Conservation (phyloP, 768 basidiomycete genomes). For the Lactarius sanguifluus region DNA sequence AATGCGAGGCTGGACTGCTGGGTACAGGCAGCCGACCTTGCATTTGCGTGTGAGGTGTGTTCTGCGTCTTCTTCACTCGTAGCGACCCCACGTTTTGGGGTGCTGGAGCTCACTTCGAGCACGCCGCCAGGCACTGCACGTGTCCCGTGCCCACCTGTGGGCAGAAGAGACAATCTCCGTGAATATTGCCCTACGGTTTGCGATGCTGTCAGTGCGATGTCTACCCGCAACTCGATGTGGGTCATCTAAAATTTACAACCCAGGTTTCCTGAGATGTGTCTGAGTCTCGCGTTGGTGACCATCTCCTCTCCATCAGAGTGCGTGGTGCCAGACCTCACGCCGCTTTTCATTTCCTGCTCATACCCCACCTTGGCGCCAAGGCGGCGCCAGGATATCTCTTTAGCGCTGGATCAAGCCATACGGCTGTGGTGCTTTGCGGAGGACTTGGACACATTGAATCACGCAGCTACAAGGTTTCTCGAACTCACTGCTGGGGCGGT, state of each 20-base stretch:
- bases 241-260: not conserved
- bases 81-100: constrained; percentile 7
- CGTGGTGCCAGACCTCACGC: constrained; percentile 31
- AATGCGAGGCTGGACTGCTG: constrained; percentile 66
- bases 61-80: not conserved
- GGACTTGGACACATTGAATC: constrained; percentile 66
- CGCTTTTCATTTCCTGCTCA: not conserved
- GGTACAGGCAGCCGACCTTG: constrained; percentile 79
- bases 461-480: constrained; percentile 59
- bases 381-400: constrained; percentile 55
- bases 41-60: constrained; percentile 60
- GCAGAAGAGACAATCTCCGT: constrained; percentile 40
- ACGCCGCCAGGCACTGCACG: constrained; percentile 49
- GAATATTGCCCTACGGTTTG: constrained; percentile 60
- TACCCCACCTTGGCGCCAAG: constrained; percentile 32
- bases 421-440: constrained; percentile 63
- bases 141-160: constrained; percentile 70
- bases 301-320: constrained; percentile 68
- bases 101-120: not conserved
- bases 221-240: not conserved
- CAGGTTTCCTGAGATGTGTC: constrained; percentile 71
- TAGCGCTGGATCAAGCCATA: constrained; percentile 62
- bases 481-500: constrained; percentile 58
- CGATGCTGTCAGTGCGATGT: constrained; percentile 52
- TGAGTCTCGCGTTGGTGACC: constrained; percentile 68